Evolutionary conservation across 2,329 filamentous ascomycete species (phyloP).

Genomic region (Ramularia endophylla): DNA sequence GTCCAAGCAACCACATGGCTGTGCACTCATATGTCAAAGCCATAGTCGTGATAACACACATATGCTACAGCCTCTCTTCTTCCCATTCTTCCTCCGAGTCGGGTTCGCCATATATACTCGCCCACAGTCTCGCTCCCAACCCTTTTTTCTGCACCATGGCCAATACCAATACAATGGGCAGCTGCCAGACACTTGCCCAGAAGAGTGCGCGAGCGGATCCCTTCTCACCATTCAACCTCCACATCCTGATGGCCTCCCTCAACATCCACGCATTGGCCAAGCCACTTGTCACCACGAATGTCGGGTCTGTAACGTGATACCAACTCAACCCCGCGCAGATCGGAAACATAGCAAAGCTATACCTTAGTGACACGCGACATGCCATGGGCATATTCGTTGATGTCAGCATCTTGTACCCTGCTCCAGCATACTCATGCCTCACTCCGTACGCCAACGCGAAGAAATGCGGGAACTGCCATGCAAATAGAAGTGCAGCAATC

Average conservation of each 20-base stretch:
- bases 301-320: slow-evolving; percentile 75
- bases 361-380: slow-evolving; percentile 78
- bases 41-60: no score
- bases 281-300: slow-evolving; percentile 73
- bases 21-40: no score
- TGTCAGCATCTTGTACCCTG: slow-evolving; percentile 65
- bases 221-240: slow-evolving; percentile 67
- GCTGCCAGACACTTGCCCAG: slow-evolving; percentile 97
- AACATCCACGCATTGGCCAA: slow-evolving; percentile 83
- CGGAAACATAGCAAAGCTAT: slow-evolving; percentile 79
- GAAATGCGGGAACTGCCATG: slow-evolving; percentile 99
- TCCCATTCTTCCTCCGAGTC: slow-evolving; percentile 53
- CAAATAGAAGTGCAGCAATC: slow-evolving; percentile 74
- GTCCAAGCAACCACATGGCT: no score
- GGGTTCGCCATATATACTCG: slow-evolving; percentile 53
- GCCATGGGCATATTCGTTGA: slow-evolving; percentile 87
- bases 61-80: slow-evolving; percentile 23
- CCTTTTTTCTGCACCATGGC: slow-evolving; percentile 93
- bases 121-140: slow-evolving; percentile 78
- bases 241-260: slow-evolving; percentile 74
- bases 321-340: slow-evolving; percentile 77
- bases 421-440: slow-evolving; percentile 75
- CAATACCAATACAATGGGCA: slow-evolving; percentile 82
- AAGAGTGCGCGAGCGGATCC: slow-evolving; percentile 81
- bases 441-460: slow-evolving; percentile 89